A percentile compares a stretch with the other conserved stretches of the same genome.
These are phyloP conservation scores for Handroanthus guayacan DNA, from an alignment of 257 asterid genomes.

Conservation along the genomic window DNA sequence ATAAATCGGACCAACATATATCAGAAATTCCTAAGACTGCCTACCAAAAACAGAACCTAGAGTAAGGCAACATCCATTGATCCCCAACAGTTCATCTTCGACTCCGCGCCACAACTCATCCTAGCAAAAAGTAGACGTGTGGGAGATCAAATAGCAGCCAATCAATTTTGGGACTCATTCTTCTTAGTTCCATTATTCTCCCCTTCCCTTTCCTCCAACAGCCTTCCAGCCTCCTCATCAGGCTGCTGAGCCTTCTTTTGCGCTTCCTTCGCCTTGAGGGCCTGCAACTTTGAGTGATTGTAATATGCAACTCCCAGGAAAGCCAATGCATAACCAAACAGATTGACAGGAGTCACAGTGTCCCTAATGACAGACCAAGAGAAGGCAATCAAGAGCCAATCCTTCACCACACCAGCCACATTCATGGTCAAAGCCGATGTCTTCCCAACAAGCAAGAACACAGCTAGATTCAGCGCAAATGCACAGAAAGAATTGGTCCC, in stretches of 20 bases:
- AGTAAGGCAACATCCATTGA: neutral
- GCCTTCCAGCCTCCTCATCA: slow-evolving; percentile 50
- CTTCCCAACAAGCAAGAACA: slow-evolving; percentile 43
- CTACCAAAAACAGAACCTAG: slow-evolving; percentile 25
- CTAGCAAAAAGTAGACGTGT: slow-evolving; percentile 13
- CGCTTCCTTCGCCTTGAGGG: slow-evolving; percentile 38
- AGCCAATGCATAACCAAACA: slow-evolving; percentile 41
- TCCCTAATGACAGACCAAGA: slow-evolving; percentile 44
- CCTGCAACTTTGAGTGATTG: slow-evolving; percentile 40
- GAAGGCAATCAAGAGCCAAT: slow-evolving; percentile 45
- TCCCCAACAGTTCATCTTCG: slow-evolving; percentile 8
- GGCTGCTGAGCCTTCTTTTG: slow-evolving; percentile 38
- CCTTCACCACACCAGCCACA: slow-evolving; percentile 46
- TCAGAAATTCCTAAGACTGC: slow-evolving; percentile 35
- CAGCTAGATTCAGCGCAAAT: slow-evolving; percentile 38
- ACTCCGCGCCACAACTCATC: slow-evolving; percentile 10
- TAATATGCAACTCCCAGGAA: slow-evolving; percentile 41
- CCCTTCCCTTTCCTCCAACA: slow-evolving; percentile 52
- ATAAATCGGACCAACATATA: slow-evolving; percentile 10
- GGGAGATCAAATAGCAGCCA: neutral
- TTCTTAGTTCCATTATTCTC: slow-evolving; percentile 39
- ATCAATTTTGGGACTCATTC: slow-evolving; percentile 45
- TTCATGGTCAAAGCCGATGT: slow-evolving; percentile 44
- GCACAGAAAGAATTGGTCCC: slow-evolving; percentile 43
- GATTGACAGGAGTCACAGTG: slow-evolving; percentile 37